Base-by-base conservation (phyloP, 257 asterid genomes). In the Solanum ahanhuiri region DNA sequence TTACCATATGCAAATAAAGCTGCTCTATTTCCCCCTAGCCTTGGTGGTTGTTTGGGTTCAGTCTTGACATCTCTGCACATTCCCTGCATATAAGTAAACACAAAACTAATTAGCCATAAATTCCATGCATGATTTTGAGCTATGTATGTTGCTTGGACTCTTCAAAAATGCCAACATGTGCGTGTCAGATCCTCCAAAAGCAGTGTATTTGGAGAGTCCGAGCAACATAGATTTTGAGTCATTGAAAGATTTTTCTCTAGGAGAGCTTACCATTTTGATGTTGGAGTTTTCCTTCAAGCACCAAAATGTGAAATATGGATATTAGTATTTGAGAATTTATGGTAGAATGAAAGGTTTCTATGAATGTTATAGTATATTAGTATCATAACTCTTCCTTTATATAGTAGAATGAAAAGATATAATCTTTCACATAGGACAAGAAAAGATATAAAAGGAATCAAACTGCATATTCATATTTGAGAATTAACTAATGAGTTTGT, bases 1-100 rank as follows among this genome's bases (percentile, higher is more conserved):
- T 51, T 90, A 93, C 96, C 93, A 71, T 88, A 90, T 67, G 89
- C 94, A 69, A 92, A 92, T 30, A 90, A 22, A 43, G 95, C 34
- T 48, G 95, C 94, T 88, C 93, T 89, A 35, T 30, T 82, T 76
- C 95, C 96, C 87, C 95, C 96, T 48, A 83, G 91, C 79, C 66
- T 91, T 34, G 83, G 84, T 35, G 84, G 86, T 82, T 90, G 88
- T 70, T 86, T 88, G 60, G 83, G 63, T 73, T 82, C 86, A 70
- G 41, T 85, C 14, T 83, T 83, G 23, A 77, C 86, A 87, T 89
- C 89, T 77, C 86, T 81, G 75, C 88, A 84, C 81, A 88, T 86
- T 4, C 92, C 93, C 95, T 93, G 92, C 60, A 83, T 10, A 75
- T 25, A 82, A 69, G 37, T 28, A 18, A 10, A 30, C 60, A 83